Evolutionary conservation across 2,329 filamentous ascomycete genomes (phyloP).

Genomic region (Aspergillus sp.): DNA sequence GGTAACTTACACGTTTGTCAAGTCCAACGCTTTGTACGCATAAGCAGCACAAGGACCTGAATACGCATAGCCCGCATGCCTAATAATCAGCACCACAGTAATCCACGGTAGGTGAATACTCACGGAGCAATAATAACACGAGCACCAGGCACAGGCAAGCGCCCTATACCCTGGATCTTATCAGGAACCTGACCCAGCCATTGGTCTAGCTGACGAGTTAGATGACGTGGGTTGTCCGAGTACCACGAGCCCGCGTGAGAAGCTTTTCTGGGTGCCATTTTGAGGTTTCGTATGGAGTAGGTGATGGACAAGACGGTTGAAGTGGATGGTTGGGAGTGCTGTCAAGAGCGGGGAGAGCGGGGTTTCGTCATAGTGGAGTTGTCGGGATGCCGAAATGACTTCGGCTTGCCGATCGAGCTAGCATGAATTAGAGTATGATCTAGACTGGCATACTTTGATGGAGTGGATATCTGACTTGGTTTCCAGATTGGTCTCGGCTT

Average conservation of each 20-base stretch:
- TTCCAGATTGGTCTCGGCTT: no score
- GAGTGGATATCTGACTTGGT: no score
- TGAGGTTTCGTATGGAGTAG: conserved; percentile 1
- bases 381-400: conserved; percentile 9
- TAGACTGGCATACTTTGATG: no score
- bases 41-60: conserved; percentile 89
- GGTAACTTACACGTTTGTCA: conserved; percentile 59
- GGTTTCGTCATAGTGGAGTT: conserved; percentile 19
- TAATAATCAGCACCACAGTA: conserved; percentile 33
- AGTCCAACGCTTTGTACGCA: conserved; percentile 84
- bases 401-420: neutral
- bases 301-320: neutral
- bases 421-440: no score
- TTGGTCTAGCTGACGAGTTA: conserved; percentile 63
- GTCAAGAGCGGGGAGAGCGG: conserved; percentile 18
- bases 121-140: conserved; percentile 90
- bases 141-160: conserved; percentile 65
- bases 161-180: conserved; percentile 55
- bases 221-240: conserved; percentile 49
- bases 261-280: conserved; percentile 47
- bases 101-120: conserved; percentile 30
- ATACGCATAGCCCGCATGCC: conserved; percentile 89
- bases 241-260: conserved; percentile 90
- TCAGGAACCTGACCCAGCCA: conserved; percentile 68
- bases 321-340: neutral